Percentiles rank a stretch among this genome's conserved stretches.
Conservation (phyloP, 352 stramenopile species). For the Phytophthora tentaculata region DNA sequence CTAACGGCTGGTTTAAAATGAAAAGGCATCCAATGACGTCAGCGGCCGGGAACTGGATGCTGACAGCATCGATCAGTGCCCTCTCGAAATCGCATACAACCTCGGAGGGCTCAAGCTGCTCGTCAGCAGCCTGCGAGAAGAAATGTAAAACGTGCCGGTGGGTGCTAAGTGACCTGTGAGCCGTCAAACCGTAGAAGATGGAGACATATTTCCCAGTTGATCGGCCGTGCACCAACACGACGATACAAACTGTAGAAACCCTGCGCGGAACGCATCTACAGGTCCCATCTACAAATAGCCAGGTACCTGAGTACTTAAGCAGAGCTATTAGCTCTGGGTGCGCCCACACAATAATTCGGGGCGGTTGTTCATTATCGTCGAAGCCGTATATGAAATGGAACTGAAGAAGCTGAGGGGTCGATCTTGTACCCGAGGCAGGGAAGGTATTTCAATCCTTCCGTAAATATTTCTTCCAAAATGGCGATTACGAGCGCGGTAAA, state of each 20-base stretch:
- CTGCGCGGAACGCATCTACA: conserved; percentile 1
- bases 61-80: neutral
- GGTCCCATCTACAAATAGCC: neutral
- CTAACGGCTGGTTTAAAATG: neutral
- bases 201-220: neutral
- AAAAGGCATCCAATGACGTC: neutral
- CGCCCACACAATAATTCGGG: neutral
- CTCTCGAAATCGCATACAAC: conserved; percentile 1
- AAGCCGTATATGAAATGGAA: too few species aligned
- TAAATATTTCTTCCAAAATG: neutral
- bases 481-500: neutral
- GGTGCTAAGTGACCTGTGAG: neutral
- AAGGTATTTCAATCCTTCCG: neutral
- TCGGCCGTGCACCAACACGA: neutral
- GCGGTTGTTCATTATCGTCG: too few species aligned
- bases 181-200: conserved; percentile 3
- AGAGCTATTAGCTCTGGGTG: too few species aligned
- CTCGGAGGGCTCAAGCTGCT: neutral
- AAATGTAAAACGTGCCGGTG: neutral
- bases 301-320: neutral
- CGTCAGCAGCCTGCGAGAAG: neutral
- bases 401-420: neutral
- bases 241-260: neutral
- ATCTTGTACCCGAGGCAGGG: neutral
- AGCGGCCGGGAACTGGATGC: neutral